phyloP scores from a whole-genome alignment of 257 asterid species.

The Solanum pimpinellifolium region DNA sequence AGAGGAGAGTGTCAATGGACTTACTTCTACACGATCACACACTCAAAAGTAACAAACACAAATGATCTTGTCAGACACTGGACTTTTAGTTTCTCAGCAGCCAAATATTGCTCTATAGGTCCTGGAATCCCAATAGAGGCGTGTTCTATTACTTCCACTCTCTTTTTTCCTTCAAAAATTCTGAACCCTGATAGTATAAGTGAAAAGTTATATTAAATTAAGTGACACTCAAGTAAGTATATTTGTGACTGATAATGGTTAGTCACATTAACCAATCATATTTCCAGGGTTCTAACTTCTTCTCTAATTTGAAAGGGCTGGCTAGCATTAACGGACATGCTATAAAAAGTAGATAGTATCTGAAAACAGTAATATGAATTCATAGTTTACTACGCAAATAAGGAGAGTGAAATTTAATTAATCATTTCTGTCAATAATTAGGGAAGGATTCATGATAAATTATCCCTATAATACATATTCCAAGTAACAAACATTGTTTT shows the following conservation, averaged over 20 bases:
- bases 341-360: neutral
- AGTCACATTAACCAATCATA: neutral
- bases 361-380: neutral
- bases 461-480: neutral
- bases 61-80: neutral
- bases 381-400: neutral
- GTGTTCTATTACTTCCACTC: neutral
- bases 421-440: neutral
- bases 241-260: neutral
- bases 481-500: neutral
- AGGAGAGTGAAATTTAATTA: neutral
- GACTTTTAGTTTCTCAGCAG: neutral
- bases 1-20: neutral
- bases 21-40: neutral
- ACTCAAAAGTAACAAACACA: neutral
- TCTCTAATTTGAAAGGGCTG: neutral
- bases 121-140: neutral
- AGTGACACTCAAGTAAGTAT: neutral
- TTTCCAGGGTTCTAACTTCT: neutral
- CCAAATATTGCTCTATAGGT: neutral
- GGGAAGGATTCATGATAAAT: neutral
- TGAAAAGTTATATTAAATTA: neutral
- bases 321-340: neutral
- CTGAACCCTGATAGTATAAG: neutral
- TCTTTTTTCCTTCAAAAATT: neutral